Base-by-base conservation (phyloP, 2,329 filamentous ascomycete species). In the Ophiostoma tasmaniense region DNA sequence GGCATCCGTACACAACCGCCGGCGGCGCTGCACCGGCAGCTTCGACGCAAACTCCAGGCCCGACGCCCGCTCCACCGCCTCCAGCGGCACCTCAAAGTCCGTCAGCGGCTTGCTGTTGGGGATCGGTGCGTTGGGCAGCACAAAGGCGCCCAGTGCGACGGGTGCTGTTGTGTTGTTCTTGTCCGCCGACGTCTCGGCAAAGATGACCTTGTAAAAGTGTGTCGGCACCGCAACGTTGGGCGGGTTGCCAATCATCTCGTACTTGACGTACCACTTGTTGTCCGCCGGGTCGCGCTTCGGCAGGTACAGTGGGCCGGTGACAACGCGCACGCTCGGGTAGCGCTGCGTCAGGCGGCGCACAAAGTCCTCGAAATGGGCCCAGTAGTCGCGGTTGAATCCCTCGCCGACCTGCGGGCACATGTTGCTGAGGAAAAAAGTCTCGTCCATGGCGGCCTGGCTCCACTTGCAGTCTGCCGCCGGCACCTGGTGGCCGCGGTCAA, bases 151-250 rank as follows among this genome's bases (percentile, higher is more conserved):
- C 45, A 99, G 81, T 39, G 93, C 92, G 42, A 99, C 95, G 72
- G 89, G 89, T 22, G 91, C 91, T 13, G 42, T 11, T 10, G 39
- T 66, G 33, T 83, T 83, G 11, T 76, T 79, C 1, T 90, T 91
- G 75, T 77, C 78, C 1, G 79, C 81, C 3, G 90, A 91, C 76
- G 97, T 92, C 80, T 99, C 95, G 33, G 92, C 95, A 76, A 95
- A 96, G 74, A 99, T 95, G 76, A 99, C 92, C 83, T 99, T 99
- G 86, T 97, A 99, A 81, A 99, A 99, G 79, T 99, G 95, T 28
- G 95, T 99, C 2, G 95, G 95, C 67, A 99, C 95, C 33, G 95
- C 93, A 68, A 99, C 90, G 75, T 93, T 96, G 8, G 95, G 94
- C 73, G 95, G 95, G 77, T 84, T 90, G 52, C 95, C 95, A 74